Evolutionary conservation across 805 yeast genomes (phyloP), one percentile per base, ranked within the genome.

Genomic region (Metahyphopichia silvanorum): DNA sequence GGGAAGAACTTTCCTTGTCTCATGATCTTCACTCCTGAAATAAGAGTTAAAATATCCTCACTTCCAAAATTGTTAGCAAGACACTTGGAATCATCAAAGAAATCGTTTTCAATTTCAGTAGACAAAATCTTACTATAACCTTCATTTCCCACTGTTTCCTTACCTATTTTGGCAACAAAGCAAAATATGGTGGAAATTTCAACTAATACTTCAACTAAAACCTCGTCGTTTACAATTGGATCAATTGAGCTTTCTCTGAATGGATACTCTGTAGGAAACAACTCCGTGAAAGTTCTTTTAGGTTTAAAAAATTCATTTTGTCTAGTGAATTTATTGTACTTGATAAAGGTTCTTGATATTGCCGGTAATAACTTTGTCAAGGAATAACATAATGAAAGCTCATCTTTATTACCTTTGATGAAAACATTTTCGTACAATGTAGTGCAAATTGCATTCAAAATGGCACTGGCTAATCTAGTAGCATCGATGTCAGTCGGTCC

Each of bases 211-310:
- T 87, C 96, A 17, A 79, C 86, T 35, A 83, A 66, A 2, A 70
- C 63, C 42, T 79, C 84, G 40, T 81, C 85, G 40, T 77, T 76
- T 13, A 85, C 83, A 27, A 79, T 66, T 0, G 94, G 81, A 49
- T 87, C 95, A 43, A 84, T 74, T 0, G 89, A 77, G 19, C 68
- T 48, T 26, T 77, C 80, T 29, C 60, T 59, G 49, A 82, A 80
- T 12, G 95, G 95, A 47, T 73, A 76, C 11, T 60, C 55, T 18
- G 69, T 66, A 6, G 93, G 95, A 63, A 86, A 88, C 25, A 86
- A 58, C 17, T 66, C 69, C 0, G 86, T 79, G 49, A 80, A 83
- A 0, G 77, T 70, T 60, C 86, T 72, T 57, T 74, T 79, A 21
- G 79, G 74, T 37, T 69, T 70, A 56, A 75, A 74, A 33, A 66